Evolutionary conservation across 2,329 filamentous ascomycete genomes (phyloP), one percentile per base, ranked within the genome.

Genomic region (Dendrostoma leiphaemia): DNA sequence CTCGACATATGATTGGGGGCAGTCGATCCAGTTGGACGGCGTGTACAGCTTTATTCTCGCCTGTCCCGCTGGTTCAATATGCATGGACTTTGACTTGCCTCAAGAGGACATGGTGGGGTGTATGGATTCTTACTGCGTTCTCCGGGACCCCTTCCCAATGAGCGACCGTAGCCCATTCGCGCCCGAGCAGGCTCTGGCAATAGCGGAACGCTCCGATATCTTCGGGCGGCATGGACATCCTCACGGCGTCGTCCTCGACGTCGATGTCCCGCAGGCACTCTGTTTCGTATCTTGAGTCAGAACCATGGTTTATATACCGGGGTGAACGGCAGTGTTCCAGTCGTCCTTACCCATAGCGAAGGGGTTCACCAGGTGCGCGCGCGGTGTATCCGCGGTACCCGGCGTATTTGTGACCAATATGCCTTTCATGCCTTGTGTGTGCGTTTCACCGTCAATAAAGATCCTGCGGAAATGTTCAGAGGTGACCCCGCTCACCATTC

Each of bases 1-100:
- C 35, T 76, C 74, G 3, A 77, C 62, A 6, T 73, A 63, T 1
- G 71, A 75, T 53, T 77, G 74, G 0, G 74, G 74, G 3, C 54
- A 51, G 19, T 57, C 54, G 3, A 57, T 19, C 54, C 54, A 57
- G 7, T 61, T 57, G 48, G 70, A 73, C 7, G 72, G 72, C 54
- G 69, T 71, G 31, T n/a, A 69, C 65, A 13, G 59, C 60, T 61
- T 71, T 65, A 51, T 69, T 69, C 48, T 71, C 68, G 45, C 31
- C 45, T 48, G 19, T 4, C 6, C 3, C 35, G 31, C 9, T 34
- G n/a, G 13, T 13, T 6, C 69, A 31, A 24, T 21, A 38, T 29
- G n/a, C 41, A 13, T 19, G 12, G 13, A 29, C 3, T n/a, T 19
- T 12, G 15, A 4, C 6, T 12, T 13, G 24, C 12, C 19, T 10